Evolutionary conservation across 2,329 filamentous ascomycete genomes (phyloP), one percentile per base, ranked within the genome.

Genomic region (Diaporthe sp.): DNA sequence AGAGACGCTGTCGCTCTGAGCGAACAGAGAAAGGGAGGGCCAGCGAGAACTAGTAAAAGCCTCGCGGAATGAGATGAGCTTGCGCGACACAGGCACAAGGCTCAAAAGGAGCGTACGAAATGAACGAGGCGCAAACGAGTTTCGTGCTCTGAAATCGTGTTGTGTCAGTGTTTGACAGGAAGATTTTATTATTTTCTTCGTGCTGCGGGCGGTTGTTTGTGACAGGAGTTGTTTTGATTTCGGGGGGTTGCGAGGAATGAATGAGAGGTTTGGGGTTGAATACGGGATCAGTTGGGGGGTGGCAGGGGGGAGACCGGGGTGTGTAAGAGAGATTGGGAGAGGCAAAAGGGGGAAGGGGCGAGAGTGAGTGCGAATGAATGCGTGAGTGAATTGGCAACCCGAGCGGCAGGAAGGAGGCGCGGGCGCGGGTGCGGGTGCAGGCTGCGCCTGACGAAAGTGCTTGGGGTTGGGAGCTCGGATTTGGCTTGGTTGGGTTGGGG

Each of bases 1-100:
- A 73, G 37, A 44, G 65, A 51, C n/a, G 65, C 49, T 55, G 65
- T 46, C 46, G 42, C 49, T 60, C 46, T 28, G n/a, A 51, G 37
- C 25, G 58, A 73, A 28, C 58, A 51, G 28, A 25, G 22, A 57
- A 25, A 60, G 72, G 25, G 72, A 71, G 53, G 65, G 68, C 44
- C 44, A 65, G 82, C 87, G 86, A 89, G 84, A 83, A 84, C 88
- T 89, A 89, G 82, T 83, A 77, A 89, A 84, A 85, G 83, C 80
- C 82, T 84, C 83, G 81, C 77, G 77, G 79, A 78, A 60, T 55
- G 49, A 70, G 65, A 55, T 28, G 49, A 70, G 65, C 65, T 68
- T 76, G 76, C 73, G 70, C 72, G 74, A 75, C 61, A 73, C 61
- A 79, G 74, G 65, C 74, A 78, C 78, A 80, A 79, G 79, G 75